Base-by-base conservation (phyloP, 768 basidiomycete genomes). In the Phylloporus sp. region DNA sequence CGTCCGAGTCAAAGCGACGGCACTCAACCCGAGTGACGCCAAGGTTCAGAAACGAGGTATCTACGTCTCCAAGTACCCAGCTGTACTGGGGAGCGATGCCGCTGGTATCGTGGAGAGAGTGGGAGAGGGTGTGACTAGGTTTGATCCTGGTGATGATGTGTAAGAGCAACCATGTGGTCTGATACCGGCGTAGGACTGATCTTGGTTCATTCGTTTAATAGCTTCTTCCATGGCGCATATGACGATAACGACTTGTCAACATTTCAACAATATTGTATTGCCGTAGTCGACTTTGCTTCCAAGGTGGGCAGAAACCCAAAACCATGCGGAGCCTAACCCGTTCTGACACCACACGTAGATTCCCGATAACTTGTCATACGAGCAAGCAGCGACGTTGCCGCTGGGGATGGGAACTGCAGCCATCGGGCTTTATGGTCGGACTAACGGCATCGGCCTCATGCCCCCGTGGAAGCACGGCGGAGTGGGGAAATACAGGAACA, bases 1-100 rank as follows among this genome's bases (percentile, higher is more conserved):
- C 39, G 63, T 81, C 59, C 74, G 73, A 60, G 61, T 80, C 47
- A 65, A 71, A 38, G 70, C 80, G 5, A 72, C 77, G 0, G 73
- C 76, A 3, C 63, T 81, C 43, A 81, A 82, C 54, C 81, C 81
- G 2, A 70, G 73, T 13, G 81, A 83, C 53, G 78, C 77, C 64
- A 79, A 78, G 59, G 70, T 80, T 24, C 77, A 76, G 50, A 72
- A 64, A 44, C 67, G 67, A 43, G 72, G 70, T 2, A 56, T 69
- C 24, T 71, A 72, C 48, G 60, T 75, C 35, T 67, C 71, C 22
- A 56, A 69, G 16, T 81, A 66, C 54, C 81, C 78, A 12, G 72
- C 72, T 5, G 64, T 82, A 2, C 51, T 77, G 0, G 82, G 82
- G 1, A 67, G 61, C 9, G 81, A 84, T 46, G 68, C 72, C 29